A percentile compares a stretch with the other conserved stretches of the same genome.
Evolutionary conservation across 257 asterid genomes (phyloP).

Genomic region (Verbena officinalis): DNA sequence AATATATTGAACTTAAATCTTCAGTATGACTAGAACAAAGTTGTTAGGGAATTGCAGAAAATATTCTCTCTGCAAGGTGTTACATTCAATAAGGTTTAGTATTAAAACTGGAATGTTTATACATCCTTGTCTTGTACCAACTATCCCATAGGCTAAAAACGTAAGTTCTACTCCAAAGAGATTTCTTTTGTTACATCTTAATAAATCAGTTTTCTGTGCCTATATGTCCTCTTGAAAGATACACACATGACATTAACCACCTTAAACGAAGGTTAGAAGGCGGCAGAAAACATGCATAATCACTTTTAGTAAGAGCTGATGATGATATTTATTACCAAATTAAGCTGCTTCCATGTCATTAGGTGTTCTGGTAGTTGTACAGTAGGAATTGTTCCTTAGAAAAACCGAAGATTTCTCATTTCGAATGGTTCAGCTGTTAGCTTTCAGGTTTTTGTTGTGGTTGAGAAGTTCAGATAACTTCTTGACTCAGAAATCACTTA

Average conservation of each 20-base stretch:
- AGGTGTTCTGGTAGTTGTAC: conserved; percentile 51
- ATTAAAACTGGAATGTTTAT: conserved; percentile 37
- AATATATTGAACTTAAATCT: conserved; percentile 13
- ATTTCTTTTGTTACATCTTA: conserved; percentile 30
- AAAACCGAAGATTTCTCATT: conserved; percentile 32
- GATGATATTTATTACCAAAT: conserved; percentile 26
- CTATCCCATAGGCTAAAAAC: conserved; percentile 36
- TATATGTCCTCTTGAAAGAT: conserved; percentile 32
- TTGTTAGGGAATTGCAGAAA: not conserved
- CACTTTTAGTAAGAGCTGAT: conserved; percentile 21
- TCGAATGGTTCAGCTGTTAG: conserved; percentile 56
- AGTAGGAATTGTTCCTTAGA: conserved; percentile 28
- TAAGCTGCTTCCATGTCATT: conserved; percentile 24
- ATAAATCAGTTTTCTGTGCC: conserved; percentile 26
- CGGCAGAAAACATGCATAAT: conserved; percentile 20
- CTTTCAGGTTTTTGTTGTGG: conserved; percentile 61
- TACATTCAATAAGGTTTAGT: conserved; percentile 46
- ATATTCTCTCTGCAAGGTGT: conserved; percentile 38
- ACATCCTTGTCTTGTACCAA: conserved; percentile 65
- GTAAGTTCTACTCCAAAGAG: conserved; percentile 53
- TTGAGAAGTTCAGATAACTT: conserved; percentile 68
- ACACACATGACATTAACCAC: conserved; percentile 19
- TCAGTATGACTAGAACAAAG: conserved; percentile 23
- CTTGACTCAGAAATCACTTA: conserved; percentile 46
- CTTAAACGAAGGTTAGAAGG: conserved; percentile 25